phyloP scores from a whole-genome alignment of 2,329 filamentous ascomycete genomes.

The Celoporthe dispersa region DNA sequence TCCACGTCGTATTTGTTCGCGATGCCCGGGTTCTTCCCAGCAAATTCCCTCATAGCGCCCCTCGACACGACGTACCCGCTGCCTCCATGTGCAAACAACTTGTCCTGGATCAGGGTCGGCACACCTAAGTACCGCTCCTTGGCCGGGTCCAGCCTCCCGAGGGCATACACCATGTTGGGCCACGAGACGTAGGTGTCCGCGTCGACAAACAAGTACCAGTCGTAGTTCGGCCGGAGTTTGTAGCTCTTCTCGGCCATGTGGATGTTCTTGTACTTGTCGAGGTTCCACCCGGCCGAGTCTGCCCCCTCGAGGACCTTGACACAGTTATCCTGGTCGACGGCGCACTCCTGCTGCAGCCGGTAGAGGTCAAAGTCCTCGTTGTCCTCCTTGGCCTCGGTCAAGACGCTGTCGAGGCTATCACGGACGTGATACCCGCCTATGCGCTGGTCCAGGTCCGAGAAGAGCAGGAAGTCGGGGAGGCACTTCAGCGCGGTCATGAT shows the following conservation, averaged over 20 bases:
- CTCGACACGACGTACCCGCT: conserved; percentile 59
- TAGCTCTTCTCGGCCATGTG: conserved; percentile 62
- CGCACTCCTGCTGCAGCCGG: conserved; percentile 49
- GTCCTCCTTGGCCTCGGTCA: conserved; percentile 46
- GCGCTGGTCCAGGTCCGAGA: conserved; percentile 58
- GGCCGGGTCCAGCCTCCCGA: conserved; percentile 47
- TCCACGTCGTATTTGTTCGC: conserved; percentile 51
- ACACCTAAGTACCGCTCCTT: conserved; percentile 56
- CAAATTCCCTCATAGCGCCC: conserved; percentile 54
- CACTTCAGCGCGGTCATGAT: conserved; percentile 58
- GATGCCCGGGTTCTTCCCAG: conserved; percentile 46
- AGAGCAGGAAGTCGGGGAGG: conserved; percentile 60
- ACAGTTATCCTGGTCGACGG: conserved; percentile 50
- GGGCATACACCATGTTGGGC: conserved; percentile 55
- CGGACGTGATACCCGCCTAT: conserved; percentile 50
- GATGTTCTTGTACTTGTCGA: conserved; percentile 67
- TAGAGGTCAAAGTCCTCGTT: conserved; percentile 58
- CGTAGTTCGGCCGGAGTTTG: conserved; percentile 51
- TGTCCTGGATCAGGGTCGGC: conserved; percentile 45
- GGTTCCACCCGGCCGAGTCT: conserved; percentile 49
- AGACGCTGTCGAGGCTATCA: conserved; percentile 52
- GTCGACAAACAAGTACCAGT: conserved; percentile 66
- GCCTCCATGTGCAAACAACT: conserved; percentile 60
- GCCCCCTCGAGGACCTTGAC: conserved; percentile 39
- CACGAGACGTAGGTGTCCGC: conserved; percentile 63